These are phyloP conservation scores for Chenopodium suecicum DNA, from an alignment of 148 eudicot species.

Conservation along the genomic window DNA sequence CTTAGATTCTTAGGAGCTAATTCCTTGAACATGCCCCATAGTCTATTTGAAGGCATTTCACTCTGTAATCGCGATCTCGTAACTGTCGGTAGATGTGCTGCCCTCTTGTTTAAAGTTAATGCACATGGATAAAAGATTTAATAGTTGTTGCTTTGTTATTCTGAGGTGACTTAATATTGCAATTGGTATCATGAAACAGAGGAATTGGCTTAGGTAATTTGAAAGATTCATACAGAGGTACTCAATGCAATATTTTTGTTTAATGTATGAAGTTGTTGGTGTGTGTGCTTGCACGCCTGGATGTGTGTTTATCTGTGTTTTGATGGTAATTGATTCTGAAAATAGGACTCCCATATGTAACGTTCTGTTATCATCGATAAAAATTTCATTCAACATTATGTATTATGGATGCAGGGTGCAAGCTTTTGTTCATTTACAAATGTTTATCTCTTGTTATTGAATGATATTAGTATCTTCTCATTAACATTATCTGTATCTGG, in stretches of 20 bases:
- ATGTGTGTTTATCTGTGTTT: neutral
- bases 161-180: neutral
- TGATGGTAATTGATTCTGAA: neutral
- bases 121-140: neutral
- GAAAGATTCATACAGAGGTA: neutral
- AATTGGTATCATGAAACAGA: neutral
- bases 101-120: neutral
- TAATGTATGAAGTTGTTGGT: neutral
- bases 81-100: neutral
- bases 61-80: neutral
- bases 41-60: neutral
- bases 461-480: neutral
- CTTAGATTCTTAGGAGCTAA: neutral
- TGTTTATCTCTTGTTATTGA: neutral
- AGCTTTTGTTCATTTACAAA: neutral
- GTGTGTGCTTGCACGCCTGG: neutral
- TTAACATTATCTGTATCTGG: conserved; percentile 13
- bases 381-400: neutral
- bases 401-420: neutral
- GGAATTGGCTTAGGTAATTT: neutral
- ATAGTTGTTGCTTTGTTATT: neutral
- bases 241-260: neutral
- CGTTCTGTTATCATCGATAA: neutral
- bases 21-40: neutral
- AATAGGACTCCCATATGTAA: neutral